Evolutionary conservation across 306 rosid species (phyloP).

Genomic region (Medicago arabica): DNA sequence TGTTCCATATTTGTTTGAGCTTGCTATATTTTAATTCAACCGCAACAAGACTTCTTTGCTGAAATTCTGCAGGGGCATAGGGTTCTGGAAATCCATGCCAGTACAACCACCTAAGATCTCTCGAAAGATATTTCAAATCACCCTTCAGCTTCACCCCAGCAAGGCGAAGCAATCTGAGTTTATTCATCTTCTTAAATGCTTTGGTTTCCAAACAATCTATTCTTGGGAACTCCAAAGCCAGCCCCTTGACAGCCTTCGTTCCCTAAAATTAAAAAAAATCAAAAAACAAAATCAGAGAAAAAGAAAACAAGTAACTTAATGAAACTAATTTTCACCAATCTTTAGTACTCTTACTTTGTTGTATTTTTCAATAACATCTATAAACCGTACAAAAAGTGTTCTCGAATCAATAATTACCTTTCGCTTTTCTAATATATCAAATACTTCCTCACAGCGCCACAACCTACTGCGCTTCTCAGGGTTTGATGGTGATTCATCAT

Average conservation of each 20-base stretch:
- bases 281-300: no score
- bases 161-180: slow-evolving; percentile 26
- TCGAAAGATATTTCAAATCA: background rate
- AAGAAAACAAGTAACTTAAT: no score
- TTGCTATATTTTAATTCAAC: slow-evolving; percentile 20
- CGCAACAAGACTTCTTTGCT: background rate
- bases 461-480: no score
- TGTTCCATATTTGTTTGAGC: background rate
- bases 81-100: slow-evolving; percentile 9
- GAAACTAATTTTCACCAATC: no score
- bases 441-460: no score
- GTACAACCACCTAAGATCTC: background rate
- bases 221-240: slow-evolving; percentile 3
- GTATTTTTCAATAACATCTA: no score
- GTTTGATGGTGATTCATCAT: no score
- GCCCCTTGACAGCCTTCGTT: slow-evolving; percentile 29
- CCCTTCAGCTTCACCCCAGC: background rate
- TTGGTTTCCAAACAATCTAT: background rate
- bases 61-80: background rate
- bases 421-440: no score
- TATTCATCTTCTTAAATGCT: background rate
- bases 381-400: no score
- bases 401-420: no score
- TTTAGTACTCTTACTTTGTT: no score
- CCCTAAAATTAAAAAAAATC: slow-evolving; percentile 5